These are phyloP conservation scores for Aureobasidium sp. DNA, from an alignment of 2,329 filamentous ascomycete genomes.

Conservation along the genomic window DNA sequence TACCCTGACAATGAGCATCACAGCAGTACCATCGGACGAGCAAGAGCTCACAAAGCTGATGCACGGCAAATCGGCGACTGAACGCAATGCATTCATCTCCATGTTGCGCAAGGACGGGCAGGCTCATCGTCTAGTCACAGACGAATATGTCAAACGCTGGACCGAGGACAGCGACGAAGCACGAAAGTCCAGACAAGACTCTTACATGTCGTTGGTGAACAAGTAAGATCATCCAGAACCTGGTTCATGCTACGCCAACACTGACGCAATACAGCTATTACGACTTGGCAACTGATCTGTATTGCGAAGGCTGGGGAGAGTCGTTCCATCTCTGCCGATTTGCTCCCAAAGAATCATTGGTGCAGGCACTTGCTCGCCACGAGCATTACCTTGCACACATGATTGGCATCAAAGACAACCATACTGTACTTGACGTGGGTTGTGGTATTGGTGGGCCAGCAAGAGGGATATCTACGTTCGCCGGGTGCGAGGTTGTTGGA, in stretches of 20 bases:
- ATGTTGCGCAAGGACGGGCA: constrained; percentile 75
- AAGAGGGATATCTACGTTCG: constrained; percentile 92
- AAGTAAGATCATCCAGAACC: constrained; percentile 45
- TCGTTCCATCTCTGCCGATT: constrained; percentile 98
- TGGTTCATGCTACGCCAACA: not conserved
- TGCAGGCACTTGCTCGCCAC: constrained; percentile 86
- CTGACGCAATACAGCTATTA: constrained; percentile 71
- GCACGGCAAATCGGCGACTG: constrained; percentile 62
- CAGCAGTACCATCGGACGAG: not conserved
- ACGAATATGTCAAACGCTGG: constrained; percentile 96
- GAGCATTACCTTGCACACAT: constrained; percentile 94
- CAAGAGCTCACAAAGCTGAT: constrained; percentile 46
- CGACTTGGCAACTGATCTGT: constrained; percentile 35
- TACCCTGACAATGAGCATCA: not conserved
- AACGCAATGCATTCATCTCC: constrained; percentile 73
- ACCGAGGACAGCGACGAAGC: constrained; percentile 79
- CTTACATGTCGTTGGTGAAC: constrained; percentile 79
- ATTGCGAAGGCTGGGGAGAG: constrained; percentile 94
- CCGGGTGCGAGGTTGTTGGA: constrained; percentile 77
- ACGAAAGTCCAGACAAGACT: constrained; percentile 63
- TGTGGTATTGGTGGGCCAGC: constrained; percentile 95
- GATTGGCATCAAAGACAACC: constrained; percentile 75
- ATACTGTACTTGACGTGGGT: constrained; percentile 92
- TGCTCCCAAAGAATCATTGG: constrained; percentile 74
- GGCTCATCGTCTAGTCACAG: constrained; percentile 71